A percentile compares a stretch with the other conserved stretches of the same genome.
phyloP scores from a whole-genome alignment of 2,329 filamentous ascomycete genomes.

The Xylariaceae sp. region DNA sequence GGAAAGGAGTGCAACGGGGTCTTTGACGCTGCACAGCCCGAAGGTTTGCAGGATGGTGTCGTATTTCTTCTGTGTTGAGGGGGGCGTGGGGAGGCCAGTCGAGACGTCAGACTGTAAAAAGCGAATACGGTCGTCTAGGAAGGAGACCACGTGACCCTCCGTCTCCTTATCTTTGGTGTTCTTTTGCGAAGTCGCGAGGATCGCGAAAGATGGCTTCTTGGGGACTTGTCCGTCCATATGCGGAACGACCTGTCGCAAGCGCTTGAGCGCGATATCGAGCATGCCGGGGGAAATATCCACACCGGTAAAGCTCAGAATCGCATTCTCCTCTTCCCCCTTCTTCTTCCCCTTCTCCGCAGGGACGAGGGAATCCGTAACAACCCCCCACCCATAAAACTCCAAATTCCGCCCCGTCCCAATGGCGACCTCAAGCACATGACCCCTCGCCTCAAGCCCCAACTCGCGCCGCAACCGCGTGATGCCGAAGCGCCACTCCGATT shows the following conservation, averaged over 20 bases:
- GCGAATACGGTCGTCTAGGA: slow-evolving; percentile 41
- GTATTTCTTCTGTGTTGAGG: slow-evolving; percentile 43
- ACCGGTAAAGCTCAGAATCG: slow-evolving; percentile 54
- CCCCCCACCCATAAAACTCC: slow-evolving; percentile 52
- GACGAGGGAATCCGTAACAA: slow-evolving; percentile 20
- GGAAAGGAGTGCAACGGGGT: slow-evolving; percentile 49
- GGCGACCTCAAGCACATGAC: slow-evolving; percentile 58
- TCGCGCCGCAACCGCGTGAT: slow-evolving; percentile 46
- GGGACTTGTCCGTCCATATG: slow-evolving; percentile 38
- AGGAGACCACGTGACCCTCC: slow-evolving; percentile 27
- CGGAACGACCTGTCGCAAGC: slow-evolving; percentile 42
- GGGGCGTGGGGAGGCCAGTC: slow-evolving; percentile 38
- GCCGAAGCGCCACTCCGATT: slow-evolving; percentile 53
- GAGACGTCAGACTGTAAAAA: slow-evolving; percentile 47
- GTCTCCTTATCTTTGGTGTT: not conserved
- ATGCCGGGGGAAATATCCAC: slow-evolving; percentile 58
- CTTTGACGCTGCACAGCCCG: slow-evolving; percentile 57
- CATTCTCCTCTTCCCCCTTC: slow-evolving; percentile 12
- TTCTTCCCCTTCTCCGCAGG: slow-evolving; percentile 14
- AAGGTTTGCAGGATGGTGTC: slow-evolving; percentile 62
- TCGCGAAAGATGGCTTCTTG: slow-evolving; percentile 28
- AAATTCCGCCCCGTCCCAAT: slow-evolving; percentile 60
- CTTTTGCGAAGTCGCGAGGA: slow-evolving; percentile 17
- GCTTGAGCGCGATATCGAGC: slow-evolving; percentile 52
- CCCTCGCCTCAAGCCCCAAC: slow-evolving; percentile 44